Evolutionary conservation across 768 basidiomycete species (phyloP).

Genomic region (Leccinum incarnatum): DNA sequence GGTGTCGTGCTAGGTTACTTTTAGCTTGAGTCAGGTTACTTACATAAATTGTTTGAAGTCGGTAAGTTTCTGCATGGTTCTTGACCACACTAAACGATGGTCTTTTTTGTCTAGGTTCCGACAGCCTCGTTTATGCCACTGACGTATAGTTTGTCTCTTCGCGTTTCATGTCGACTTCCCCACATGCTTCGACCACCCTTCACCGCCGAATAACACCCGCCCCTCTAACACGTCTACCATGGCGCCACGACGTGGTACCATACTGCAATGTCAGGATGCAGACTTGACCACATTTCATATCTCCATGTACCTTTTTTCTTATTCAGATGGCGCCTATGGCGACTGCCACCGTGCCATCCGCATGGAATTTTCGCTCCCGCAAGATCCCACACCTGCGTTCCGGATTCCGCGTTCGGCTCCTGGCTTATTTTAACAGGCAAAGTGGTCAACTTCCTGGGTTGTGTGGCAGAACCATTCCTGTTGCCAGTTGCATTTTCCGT

Average conservation of each 20-base stretch:
- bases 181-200: constrained; percentile 22
- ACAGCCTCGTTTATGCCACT: constrained; percentile 10
- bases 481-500: constrained; percentile 16
- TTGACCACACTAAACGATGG: constrained; percentile 10
- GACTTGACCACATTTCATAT: constrained; percentile 6
- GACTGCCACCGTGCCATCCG: background rate
- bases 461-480: constrained; percentile 15
- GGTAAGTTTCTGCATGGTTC: background rate
- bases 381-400: constrained; percentile 3
- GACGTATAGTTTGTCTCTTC: constrained; percentile 17
- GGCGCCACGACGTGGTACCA: constrained; percentile 1
- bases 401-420: background rate
- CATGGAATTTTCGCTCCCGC: constrained; percentile 1
- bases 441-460: constrained; percentile 2
- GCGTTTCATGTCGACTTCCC: constrained; percentile 26
- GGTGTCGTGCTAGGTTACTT: background rate
- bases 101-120: constrained; percentile 1
- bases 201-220: constrained; percentile 12
- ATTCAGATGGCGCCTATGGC: background rate
- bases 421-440: constrained; percentile 6
- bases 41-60: constrained; percentile 3
- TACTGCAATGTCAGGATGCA: background rate
- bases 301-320: background rate
- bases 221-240: constrained; percentile 6
- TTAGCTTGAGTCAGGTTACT: background rate